Conservation (phyloP, 129 eudicot genomes). For the carrot (Daucus carota) region DNA sequence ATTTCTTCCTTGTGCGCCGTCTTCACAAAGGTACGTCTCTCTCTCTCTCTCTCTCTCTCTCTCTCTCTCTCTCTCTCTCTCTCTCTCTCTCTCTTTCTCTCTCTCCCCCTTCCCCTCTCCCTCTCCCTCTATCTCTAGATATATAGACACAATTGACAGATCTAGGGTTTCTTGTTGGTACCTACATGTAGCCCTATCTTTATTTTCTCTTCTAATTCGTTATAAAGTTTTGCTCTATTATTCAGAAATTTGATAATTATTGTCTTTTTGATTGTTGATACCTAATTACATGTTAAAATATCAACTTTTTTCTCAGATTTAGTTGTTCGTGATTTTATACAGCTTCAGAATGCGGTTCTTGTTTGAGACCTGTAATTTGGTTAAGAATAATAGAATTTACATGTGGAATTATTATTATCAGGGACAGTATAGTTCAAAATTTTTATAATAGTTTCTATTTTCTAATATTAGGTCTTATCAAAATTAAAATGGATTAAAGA, state of each 20-base stretch:
- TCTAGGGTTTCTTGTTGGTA: constrained; percentile 1
- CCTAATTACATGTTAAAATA: neutral
- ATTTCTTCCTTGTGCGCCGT: neutral
- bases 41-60: neutral
- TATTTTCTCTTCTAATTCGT: neutral
- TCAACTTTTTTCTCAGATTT: neutral
- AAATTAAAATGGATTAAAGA: too few relatives aligned
- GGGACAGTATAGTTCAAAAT: neutral
- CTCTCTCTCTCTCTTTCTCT: too few relatives aligned
- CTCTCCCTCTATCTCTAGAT: too few relatives aligned
- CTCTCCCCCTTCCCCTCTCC: too few relatives aligned
- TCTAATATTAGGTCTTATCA: neutral
- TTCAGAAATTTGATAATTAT: neutral
- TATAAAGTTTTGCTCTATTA: neutral
- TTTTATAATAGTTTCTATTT: neutral
- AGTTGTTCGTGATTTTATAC: too few relatives aligned
- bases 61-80: too few relatives aligned
- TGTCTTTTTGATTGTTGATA: neutral
- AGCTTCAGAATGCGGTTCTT: neutral
- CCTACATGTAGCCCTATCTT: neutral
- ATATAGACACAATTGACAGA: neutral
- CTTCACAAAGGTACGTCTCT: neutral
- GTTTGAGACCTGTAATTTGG: neutral
- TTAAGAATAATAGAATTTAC: neutral
- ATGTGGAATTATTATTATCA: neutral